These are phyloP conservation scores for Erodium maritimum DNA, from an alignment of 345 rosid genomes.

Conservation along the genomic window DNA sequence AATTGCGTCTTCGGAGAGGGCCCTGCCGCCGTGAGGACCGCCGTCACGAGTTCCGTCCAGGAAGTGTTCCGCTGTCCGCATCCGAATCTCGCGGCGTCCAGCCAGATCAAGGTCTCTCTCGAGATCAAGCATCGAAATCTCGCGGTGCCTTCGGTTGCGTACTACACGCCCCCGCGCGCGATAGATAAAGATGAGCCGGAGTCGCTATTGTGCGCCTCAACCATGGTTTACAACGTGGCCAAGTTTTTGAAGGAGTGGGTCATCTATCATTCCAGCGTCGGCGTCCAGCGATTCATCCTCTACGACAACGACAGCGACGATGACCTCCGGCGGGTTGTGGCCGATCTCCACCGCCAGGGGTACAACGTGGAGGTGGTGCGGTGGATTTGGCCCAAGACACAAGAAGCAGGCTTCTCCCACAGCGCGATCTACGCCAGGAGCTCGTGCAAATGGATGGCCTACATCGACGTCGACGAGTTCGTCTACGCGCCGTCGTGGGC, in stretches of 20 bases:
- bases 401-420: slow-evolving; percentile 89
- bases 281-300: slow-evolving; percentile 54
- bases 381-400: slow-evolving; percentile 89
- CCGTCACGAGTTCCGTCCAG: slow-evolving; percentile 65
- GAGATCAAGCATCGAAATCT: slow-evolving; percentile 20
- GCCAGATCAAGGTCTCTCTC: slow-evolving; percentile 35
- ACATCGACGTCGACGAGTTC: slow-evolving; percentile 72
- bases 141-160: slow-evolving; percentile 54
- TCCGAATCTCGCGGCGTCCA: slow-evolving; percentile 29
- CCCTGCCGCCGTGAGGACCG: slow-evolving; percentile 36
- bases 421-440: slow-evolving; percentile 36
- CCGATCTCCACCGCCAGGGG: slow-evolving; percentile 30
- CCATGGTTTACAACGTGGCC: slow-evolving; percentile 79
- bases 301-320: slow-evolving; percentile 82
- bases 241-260: slow-evolving; percentile 75
- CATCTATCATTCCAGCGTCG: slow-evolving; percentile 55
- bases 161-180: slow-evolving; percentile 33
- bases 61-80: slow-evolving; percentile 70
- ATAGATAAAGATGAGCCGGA: slow-evolving; percentile 10
- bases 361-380: slow-evolving; percentile 32
- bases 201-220: slow-evolving; percentile 43
- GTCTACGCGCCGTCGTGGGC: slow-evolving; percentile 56
- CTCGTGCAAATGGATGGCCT: slow-evolving; percentile 70
- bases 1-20: slow-evolving; percentile 55
- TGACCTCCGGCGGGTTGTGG: slow-evolving; percentile 24